Base-by-base conservation (phyloP, 768 basidiomycete genomes). In the Suillus bovinus region DNA sequence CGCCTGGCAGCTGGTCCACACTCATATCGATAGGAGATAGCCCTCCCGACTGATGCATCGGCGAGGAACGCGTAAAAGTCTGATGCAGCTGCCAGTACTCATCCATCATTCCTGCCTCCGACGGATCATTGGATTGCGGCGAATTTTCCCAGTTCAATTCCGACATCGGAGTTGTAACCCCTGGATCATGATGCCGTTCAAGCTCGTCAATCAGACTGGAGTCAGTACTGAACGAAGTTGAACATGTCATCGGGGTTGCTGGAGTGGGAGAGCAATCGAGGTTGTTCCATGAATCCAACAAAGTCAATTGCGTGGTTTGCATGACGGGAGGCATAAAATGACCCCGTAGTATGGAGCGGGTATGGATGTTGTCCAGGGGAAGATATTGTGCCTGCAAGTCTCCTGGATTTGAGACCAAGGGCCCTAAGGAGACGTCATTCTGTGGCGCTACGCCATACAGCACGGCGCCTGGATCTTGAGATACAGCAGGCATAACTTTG, bases 21-120 rank as follows among this genome's bases (percentile, higher is more conserved):
- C 38, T 27, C 36, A 56, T 29, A 41, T 56, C 55, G 17, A 56
- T 56, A 39, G 55, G 55, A 29, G 55, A 56, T 27, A 56, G 17
- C 38, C 55, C 55, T 56, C 55, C 39, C 17, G 38, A 29, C 17
- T 41, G 38, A 56, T 56, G 17, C 24, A 39, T 56, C 38, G 55
- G 38, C 24, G 38, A 29, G 17, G 10, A 39, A 29, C 11, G 36
- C 11, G 24, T 4, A 38, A 17, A 6, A 29, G 5, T 20, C 17
- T 2, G 24, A 20, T 13, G 27, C 17, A 56, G 38, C 39, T 39
- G 55, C 55, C 55, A 56, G 24, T 29, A 39, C 14, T 56, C 38
- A 3, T 39, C 38, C 24, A 38, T 11, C 27, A 56, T 22, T 3
- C 17, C 55, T 56, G 24, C 24, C 10, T 56, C 55, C 1, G 11